Evolutionary conservation across 805 yeast species (phyloP), one percentile per base, ranked within the genome.

Genomic region (Kluyveromyces aestuarii): DNA sequence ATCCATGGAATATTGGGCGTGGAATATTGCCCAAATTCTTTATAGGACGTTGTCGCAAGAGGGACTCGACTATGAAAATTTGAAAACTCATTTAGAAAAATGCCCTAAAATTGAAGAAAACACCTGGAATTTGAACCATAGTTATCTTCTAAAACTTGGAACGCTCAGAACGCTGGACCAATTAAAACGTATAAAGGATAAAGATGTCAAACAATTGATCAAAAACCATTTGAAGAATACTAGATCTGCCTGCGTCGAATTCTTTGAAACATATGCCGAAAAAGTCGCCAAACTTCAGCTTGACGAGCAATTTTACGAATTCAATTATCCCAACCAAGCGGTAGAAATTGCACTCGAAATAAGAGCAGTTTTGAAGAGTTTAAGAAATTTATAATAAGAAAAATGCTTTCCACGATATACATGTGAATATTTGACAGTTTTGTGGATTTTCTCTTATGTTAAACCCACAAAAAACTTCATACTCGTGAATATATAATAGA

Each of bases 121-220:
- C 10, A 41, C 56, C 2, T 64, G 68, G 68, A 47, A 37, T 21
- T 25, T 59, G 37, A 48, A 55, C 13, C 62, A 63, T 45, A 44
- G 41, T 30, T 63, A 62, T 41, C 49, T 60, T 33, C 51, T 50
- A 6, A 50, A 45, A 33, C 41, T 64, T 13, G 48, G 56, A 16
- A 62, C 67, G 1, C 51, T 62, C 37, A 64, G 63, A 46, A 62
- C 66, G 1, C 45, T 64, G 27, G 65, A 58, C 41, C 55, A 50
- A 13, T 46, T 58, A 46, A 60, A 62, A 41, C 55, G 61, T 43
- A 54, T 63, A 14, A 56, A 57, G 38, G 60, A 60, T 41, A 49
- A 45, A 30, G 41, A 51, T 7, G 38, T 48, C 10, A 60, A 56
- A 38, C 30, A 44, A 11, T 16, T 38, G n/a, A 55, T 63, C 2